phyloP scores from a whole-genome alignment of 2,329 filamentous ascomycete species.

The Aspergillus sp. region DNA sequence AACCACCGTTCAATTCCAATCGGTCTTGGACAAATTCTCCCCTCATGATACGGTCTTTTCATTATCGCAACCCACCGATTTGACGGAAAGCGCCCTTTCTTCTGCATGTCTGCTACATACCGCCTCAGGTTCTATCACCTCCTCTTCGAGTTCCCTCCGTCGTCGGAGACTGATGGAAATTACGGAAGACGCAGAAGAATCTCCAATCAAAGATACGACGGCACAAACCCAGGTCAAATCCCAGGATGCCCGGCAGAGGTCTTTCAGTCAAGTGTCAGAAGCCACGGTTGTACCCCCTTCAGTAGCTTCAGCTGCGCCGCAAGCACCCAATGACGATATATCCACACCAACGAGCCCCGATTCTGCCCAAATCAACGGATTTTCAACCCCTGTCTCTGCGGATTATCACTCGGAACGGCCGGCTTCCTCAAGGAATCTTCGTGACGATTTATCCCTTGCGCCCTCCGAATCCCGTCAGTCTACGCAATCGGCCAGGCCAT shows the following conservation, averaged over 20 bases:
- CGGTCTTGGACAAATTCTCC: conserved; percentile 66
- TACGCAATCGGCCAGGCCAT: conserved; percentile 44
- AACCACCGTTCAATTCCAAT: conserved; percentile 68
- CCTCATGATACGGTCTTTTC: conserved; percentile 85
- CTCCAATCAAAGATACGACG: conserved; percentile 54
- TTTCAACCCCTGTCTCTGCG: conserved; percentile 10
- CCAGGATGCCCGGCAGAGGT: conserved; percentile 22
- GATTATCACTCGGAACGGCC: conserved; percentile 24
- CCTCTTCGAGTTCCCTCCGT: conserved; percentile 76
- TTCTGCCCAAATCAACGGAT: conserved; percentile 9
- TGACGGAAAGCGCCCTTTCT: conserved; percentile 85
- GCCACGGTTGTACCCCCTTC: conserved; percentile 34
- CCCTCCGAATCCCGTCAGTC: conserved; percentile 38
- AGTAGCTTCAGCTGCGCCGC: conserved; percentile 16
- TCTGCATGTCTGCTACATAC: conserved; percentile 87
- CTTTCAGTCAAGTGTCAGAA: conserved; percentile 34
- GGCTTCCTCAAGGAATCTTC: conserved; percentile 14
- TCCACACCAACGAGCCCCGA: conserved; percentile 12
- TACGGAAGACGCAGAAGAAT: conserved; percentile 87
- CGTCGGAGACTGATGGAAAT: conserved; percentile 83
- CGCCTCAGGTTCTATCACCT: conserved; percentile 80
- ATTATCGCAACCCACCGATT: conserved; percentile 70
- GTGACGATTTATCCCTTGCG: conserved; percentile 38
- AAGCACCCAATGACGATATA: conserved; percentile 19
- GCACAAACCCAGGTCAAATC: conserved; percentile 24